Evolutionary conservation across 176 grass and related monocot genomes (phyloP), one percentile per base, ranked within the genome.

Genomic region (Luzula sylvatica): DNA sequence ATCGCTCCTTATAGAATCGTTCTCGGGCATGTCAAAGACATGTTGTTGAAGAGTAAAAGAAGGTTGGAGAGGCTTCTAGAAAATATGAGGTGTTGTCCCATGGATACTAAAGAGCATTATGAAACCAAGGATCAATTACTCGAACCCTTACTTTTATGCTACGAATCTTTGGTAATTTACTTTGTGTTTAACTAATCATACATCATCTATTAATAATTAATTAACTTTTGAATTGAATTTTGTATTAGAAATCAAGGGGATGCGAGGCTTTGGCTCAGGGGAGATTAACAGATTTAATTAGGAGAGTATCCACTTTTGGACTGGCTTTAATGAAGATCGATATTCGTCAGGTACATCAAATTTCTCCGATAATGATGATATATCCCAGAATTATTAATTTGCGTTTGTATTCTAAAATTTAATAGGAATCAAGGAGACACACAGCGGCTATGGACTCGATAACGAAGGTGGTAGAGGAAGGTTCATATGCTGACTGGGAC

Each of bases 281-380:
- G 8, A 70, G 80, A 27, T 65, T 89, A 26, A 75, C 79, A 73
- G 80, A 89, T 89, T 63, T 89, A 38, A 84, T 89, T 69, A 61
- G 85, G 38, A 72, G 80, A 54, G 75, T 89, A 69, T 75, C 85
- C 12, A 89, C 67, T 43, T 89, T 89, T 57, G 85, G 79, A 49
- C 79, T 89, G 79, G 75, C 73, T 23, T 50, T 89, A 42, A 89
- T 84, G 80, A 89, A 89, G 67, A 71, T 89, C 13, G 85, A 89
- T 21, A 35, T 89, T 18, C 85, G 85, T 14, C 85, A 84, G 80
- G 85, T 89, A 44, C 11, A 4, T 38, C 18, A 23, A 38, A n/a
- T 42, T 16, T 24, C 52, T 26, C 17, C 52, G 50, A 11, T n/a
- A n/a, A n/a, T n/a, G n/a, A n/a, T n/a, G n/a, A n/a, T n/a, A n/a